These are phyloP conservation scores for Verticillium zaregamsianum DNA, from an alignment of 2,329 filamentous ascomycete genomes.

Conservation along the genomic window DNA sequence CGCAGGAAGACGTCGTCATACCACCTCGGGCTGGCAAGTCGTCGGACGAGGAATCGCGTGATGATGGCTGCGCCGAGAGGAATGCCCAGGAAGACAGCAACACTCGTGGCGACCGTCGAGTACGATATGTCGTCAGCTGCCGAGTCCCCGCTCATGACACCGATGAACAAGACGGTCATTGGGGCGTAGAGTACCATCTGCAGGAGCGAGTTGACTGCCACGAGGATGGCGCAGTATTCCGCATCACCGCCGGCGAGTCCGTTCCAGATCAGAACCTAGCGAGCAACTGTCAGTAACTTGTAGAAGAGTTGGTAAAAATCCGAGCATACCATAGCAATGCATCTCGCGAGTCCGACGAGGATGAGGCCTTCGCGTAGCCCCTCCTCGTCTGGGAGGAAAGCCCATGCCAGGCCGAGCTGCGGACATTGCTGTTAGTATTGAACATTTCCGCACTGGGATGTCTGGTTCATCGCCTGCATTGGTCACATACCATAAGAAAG, in stretches of 20 bases:
- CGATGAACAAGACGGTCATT: conserved; percentile 58
- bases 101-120: conserved; percentile 62
- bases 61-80: conserved; percentile 68
- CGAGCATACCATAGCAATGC: conserved; percentile 67
- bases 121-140: conserved; percentile 41
- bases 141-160: conserved; percentile 51
- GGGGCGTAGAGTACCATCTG: conserved; percentile 65
- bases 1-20: conserved; percentile 65
- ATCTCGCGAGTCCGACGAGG: conserved; percentile 77
- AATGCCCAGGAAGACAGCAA: conserved; percentile 74
- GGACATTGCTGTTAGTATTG: too few relatives aligned
- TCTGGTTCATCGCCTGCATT: too few relatives aligned
- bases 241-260: conserved; percentile 65
- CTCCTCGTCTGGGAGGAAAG: conserved; percentile 48
- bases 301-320: neutral
- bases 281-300: too few relatives aligned
- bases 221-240: conserved; percentile 71
- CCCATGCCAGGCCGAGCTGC: conserved; percentile 56
- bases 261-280: conserved; percentile 66
- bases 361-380: conserved; percentile 60
- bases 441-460: too few relatives aligned
- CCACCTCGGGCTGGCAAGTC: conserved; percentile 45
- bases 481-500: conserved; percentile 58
- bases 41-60: conserved; percentile 57
- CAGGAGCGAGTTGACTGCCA: conserved; percentile 62